Evolutionary conservation across 2,329 filamentous ascomycete genomes (phyloP).

Genomic region (Aspergillus sp.): DNA sequence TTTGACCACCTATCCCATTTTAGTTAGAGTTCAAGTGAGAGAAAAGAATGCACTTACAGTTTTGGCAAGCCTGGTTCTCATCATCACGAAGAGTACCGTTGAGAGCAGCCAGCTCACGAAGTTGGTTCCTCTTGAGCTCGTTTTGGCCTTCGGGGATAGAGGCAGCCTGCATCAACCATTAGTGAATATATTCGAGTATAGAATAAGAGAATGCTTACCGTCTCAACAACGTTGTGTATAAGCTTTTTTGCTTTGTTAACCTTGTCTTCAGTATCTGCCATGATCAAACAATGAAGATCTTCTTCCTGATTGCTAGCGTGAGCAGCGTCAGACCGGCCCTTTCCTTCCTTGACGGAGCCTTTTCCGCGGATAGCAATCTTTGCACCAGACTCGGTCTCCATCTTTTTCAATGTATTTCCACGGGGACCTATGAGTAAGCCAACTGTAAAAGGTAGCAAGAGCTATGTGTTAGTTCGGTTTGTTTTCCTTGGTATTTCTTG

Average conservation of each 20-base stretch:
- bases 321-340: conserved; percentile 96
- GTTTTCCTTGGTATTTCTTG: conserved; percentile 29
- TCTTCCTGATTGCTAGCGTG: conserved; percentile 99
- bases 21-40: neutral
- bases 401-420: conserved; percentile 99
- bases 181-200: conserved; percentile 17
- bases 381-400: conserved; percentile 94
- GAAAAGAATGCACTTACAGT: conserved; percentile 58
- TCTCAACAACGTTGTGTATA: conserved; percentile 98
- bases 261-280: conserved; percentile 99
- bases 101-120: conserved; percentile 93
- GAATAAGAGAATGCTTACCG: conserved; percentile 59
- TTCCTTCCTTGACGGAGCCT: conserved; percentile 99
- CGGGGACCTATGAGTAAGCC: conserved; percentile 99
- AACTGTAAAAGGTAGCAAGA: conserved; percentile 75
- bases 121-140: conserved; percentile 97
- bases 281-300: conserved; percentile 97
- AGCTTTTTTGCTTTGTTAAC: conserved; percentile 98
- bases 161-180: conserved; percentile 67
- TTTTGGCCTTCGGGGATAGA: conserved; percentile 99
- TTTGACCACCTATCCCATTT: conserved; percentile 72
- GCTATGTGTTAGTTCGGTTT: conserved; percentile 82
- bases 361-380: conserved; percentile 99
- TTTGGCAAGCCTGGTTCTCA: conserved; percentile 98
- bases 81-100: conserved; percentile 99